These are phyloP conservation scores for Volvox africanus DNA, from an alignment of 139 green algal genomes.

Conservation along the genomic window DNA sequence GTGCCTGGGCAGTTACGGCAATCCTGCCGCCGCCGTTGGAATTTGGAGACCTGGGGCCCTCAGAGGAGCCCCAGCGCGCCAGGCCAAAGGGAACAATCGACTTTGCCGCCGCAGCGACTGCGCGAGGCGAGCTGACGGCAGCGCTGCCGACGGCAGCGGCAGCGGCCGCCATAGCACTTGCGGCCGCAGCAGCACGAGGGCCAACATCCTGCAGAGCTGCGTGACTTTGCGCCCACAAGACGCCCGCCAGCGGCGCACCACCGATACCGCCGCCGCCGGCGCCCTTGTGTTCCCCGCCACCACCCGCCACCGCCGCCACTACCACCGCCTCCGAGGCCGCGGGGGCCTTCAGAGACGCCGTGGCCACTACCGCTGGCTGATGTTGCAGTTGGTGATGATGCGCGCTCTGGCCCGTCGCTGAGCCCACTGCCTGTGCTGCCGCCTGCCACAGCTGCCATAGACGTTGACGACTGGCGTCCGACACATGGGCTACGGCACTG, in stretches of 20 bases:
- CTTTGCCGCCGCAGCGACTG: conserved; percentile 2
- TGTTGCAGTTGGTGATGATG: background rate
- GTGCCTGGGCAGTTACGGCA: background rate
- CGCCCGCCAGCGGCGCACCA: background rate
- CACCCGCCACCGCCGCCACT: background rate
- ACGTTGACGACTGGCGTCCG: background rate
- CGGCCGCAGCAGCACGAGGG: conserved; percentile 15
- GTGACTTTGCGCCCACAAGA: conserved; percentile 14
- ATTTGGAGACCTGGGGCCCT: background rate
- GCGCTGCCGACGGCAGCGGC: conserved; percentile 5
- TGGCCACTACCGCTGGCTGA: background rate
- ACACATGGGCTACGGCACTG: conserved; percentile 35
- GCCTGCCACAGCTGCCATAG: conserved; percentile 46
- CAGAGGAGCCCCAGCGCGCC: background rate
- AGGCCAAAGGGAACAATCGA: conserved; percentile 5
- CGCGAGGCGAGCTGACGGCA: conserved; percentile 6
- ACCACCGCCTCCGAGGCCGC: background rate
- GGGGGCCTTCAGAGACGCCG: background rate
- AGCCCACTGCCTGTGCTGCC: background rate
- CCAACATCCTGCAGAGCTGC: conserved; percentile 40
- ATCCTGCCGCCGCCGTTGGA: background rate
- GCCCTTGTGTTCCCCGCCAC: background rate
- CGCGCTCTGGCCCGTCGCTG: background rate
- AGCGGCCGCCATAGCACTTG: background rate
- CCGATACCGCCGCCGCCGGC: no score